Conservation (phyloP, 1,284 basidiomycete species). For the Cryptococcus sp. region DNA sequence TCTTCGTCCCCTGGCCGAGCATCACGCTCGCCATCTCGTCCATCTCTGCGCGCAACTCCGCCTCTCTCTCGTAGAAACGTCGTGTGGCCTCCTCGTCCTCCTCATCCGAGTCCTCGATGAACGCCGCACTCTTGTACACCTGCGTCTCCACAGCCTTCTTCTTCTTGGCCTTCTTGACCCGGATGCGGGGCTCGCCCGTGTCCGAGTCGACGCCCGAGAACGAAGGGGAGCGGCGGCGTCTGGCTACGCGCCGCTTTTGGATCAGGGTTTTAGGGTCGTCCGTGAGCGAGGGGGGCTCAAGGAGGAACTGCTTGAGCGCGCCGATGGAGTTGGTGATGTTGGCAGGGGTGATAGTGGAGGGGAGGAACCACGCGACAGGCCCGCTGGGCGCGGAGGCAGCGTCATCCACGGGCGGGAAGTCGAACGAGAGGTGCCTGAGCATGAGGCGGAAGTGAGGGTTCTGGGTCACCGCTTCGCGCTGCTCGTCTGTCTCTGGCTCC, state of each 20-base stretch:
- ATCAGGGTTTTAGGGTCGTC: slow-evolving; percentile 37
- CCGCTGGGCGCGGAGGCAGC: slow-evolving; percentile 8
- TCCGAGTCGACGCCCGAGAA: slow-evolving; percentile 56
- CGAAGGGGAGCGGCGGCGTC: slow-evolving; percentile 1
- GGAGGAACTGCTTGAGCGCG: slow-evolving; percentile 37
- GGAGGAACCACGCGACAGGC: slow-evolving; percentile 31
- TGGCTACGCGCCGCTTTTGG: slow-evolving; percentile 2
- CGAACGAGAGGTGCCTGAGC: slow-evolving; percentile 53
- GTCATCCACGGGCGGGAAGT: slow-evolving; percentile 17
- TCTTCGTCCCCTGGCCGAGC: too few relatives aligned
- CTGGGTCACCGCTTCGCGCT: slow-evolving; percentile 69
- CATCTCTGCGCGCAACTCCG: slow-evolving; percentile 56
- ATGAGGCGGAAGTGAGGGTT: slow-evolving; percentile 76
- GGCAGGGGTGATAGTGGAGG: slow-evolving; percentile 27
- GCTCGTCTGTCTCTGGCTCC: slow-evolving; percentile 67
- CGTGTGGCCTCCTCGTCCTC: slow-evolving; percentile 52
- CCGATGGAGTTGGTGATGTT: slow-evolving; percentile 30
- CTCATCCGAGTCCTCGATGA: slow-evolving; percentile 83
- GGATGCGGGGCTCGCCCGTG: slow-evolving; percentile 51
- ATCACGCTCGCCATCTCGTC: slow-evolving; percentile 50
- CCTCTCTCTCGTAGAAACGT: slow-evolving; percentile 73
- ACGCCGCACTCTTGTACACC: slow-evolving; percentile 79
- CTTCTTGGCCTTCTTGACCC: not conserved
- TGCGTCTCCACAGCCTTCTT: slow-evolving; percentile 58
- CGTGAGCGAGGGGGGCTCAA: slow-evolving; percentile 19